Evolutionary conservation across 371 early-diverging fungal genomes (phyloP).

Genomic region (Mucor lusitanicus): DNA sequence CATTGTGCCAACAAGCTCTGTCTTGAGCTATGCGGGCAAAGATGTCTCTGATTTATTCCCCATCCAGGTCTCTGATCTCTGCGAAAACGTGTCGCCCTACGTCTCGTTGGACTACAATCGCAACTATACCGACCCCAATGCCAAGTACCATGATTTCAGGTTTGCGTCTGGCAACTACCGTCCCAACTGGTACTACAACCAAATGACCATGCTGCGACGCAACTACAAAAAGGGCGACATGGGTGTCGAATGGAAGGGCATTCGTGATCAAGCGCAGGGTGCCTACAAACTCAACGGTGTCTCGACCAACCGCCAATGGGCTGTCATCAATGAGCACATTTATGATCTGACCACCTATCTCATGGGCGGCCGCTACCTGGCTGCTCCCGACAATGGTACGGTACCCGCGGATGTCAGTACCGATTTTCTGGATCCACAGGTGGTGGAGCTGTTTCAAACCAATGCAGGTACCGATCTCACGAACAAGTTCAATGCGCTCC

Average conservation of each 20-base stretch:
- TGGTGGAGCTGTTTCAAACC: slow-evolving; percentile 65
- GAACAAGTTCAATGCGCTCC: slow-evolving; percentile 58
- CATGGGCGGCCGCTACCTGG: slow-evolving; percentile 40
- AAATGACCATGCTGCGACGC: slow-evolving; percentile 41
- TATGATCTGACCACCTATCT: slow-evolving; percentile 68
- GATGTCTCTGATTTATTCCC: slow-evolving; percentile 75
- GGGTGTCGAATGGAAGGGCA: slow-evolving; percentile 38
- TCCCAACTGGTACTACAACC: slow-evolving; percentile 52
- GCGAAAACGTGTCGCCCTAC: slow-evolving; percentile 33
- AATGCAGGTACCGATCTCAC: slow-evolving; percentile 71
- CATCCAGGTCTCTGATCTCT: slow-evolving; percentile 67
- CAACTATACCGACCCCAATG: slow-evolving; percentile 46
- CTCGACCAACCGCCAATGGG: slow-evolving; percentile 48
- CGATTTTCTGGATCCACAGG: slow-evolving; percentile 54
- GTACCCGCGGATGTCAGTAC: slow-evolving; percentile 53
- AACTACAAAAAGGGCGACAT: slow-evolving; percentile 46
- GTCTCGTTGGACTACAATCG: slow-evolving; percentile 43
- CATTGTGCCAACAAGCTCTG: slow-evolving; percentile 51
- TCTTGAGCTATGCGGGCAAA: slow-evolving; percentile 64
- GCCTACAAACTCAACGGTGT: slow-evolving; percentile 32
- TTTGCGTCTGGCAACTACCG: slow-evolving; percentile 38
- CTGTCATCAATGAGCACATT: slow-evolving; percentile 57
- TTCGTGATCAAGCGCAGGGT: slow-evolving; percentile 34
- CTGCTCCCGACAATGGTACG: slow-evolving; percentile 33
- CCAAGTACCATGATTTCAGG: slow-evolving; percentile 48